These are phyloP conservation scores for Fraxinus greggii DNA, from an alignment of 305 asterid genomes.

Conservation along the genomic window DNA sequence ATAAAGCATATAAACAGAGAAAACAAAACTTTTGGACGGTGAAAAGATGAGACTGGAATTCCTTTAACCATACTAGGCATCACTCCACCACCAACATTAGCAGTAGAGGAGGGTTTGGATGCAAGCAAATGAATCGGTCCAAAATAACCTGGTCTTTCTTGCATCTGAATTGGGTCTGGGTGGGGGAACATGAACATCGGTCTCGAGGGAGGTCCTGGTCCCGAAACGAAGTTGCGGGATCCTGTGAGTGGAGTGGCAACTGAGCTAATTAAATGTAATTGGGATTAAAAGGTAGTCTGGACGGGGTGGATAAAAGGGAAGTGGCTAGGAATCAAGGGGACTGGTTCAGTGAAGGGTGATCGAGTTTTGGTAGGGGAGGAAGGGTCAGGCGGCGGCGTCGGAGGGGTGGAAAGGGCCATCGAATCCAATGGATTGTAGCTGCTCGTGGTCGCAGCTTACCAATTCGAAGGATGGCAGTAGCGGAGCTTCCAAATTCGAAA, in stretches of 20 bases:
- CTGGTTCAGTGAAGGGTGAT: conserved; percentile 48
- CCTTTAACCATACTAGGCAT: conserved; percentile 42
- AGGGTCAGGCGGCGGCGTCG: conserved; percentile 19
- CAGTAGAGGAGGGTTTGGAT: conserved; percentile 29
- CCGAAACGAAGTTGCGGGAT: conserved; percentile 44
- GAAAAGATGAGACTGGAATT: conserved; percentile 38
- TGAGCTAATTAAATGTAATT: conserved; percentile 51
- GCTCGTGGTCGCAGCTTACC: too few relatives aligned
- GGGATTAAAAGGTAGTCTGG: conserved; percentile 51
- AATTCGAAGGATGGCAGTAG: too few relatives aligned
- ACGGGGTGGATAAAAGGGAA: conserved; percentile 37
- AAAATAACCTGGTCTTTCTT: conserved; percentile 33
- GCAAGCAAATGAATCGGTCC: conserved; percentile 42
- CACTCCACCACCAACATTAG: conserved; percentile 25
- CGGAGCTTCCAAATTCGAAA: too few relatives aligned
- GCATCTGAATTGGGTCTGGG: conserved; percentile 39
- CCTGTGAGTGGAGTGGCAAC: conserved; percentile 40
- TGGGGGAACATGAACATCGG: conserved; percentile 52
- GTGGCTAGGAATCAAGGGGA: conserved; percentile 40
- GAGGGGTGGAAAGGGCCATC: conserved; percentile 34
- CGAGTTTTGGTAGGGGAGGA: conserved; percentile 14
- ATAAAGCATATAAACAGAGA: background rate
- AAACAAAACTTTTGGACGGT: conserved; percentile 40
- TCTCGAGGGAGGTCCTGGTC: conserved; percentile 38
- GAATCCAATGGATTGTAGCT: background rate